phyloP scores from a whole-genome alignment of 78 protist genomes.

The Speleostelium caveatum region DNA sequence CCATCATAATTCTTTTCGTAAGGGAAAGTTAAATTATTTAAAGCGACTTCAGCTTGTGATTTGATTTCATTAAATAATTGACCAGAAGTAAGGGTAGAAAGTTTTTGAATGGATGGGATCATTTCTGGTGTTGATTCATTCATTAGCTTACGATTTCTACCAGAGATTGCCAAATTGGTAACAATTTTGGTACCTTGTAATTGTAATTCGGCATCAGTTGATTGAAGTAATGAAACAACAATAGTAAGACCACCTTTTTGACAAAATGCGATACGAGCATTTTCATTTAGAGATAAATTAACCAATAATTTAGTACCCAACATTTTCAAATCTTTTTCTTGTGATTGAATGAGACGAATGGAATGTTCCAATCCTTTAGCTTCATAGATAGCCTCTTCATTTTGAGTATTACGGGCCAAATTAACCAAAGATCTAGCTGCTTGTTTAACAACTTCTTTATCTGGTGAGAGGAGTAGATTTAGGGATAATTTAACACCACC shows the following conservation, averaged over 20 bases:
- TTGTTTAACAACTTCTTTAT: slow-evolving; percentile 65
- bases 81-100: neutral
- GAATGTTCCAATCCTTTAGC: slow-evolving; percentile 67
- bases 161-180: slow-evolving; percentile 58
- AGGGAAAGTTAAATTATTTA: slow-evolving; percentile 66
- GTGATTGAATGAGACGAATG: slow-evolving; percentile 28
- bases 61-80: slow-evolving; percentile 25
- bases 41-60: slow-evolving; percentile 45
- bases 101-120: slow-evolving; percentile 23
- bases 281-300: slow-evolving; percentile 59
- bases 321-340: slow-evolving; percentile 69
- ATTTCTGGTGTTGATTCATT: slow-evolving; percentile 57
- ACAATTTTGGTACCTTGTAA: slow-evolving; percentile 67
- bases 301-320: slow-evolving; percentile 71
- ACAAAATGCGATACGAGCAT: slow-evolving; percentile 63
- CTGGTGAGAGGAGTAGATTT: slow-evolving; percentile 20
- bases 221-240: slow-evolving; percentile 3
- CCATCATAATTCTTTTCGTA: slow-evolving; percentile 67
- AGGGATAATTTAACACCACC: slow-evolving; percentile 63
- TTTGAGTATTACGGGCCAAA: slow-evolving; percentile 66
- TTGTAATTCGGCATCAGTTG: slow-evolving; percentile 57
- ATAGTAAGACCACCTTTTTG: slow-evolving; percentile 70
- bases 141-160: slow-evolving; percentile 76
- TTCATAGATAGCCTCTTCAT: slow-evolving; percentile 58
- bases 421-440: slow-evolving; percentile 69